Percentiles rank a stretch among this genome's conserved stretches.
Evolutionary conservation across 768 basidiomycete genomes (phyloP).

Genomic region (Phanerochaete sordida): DNA sequence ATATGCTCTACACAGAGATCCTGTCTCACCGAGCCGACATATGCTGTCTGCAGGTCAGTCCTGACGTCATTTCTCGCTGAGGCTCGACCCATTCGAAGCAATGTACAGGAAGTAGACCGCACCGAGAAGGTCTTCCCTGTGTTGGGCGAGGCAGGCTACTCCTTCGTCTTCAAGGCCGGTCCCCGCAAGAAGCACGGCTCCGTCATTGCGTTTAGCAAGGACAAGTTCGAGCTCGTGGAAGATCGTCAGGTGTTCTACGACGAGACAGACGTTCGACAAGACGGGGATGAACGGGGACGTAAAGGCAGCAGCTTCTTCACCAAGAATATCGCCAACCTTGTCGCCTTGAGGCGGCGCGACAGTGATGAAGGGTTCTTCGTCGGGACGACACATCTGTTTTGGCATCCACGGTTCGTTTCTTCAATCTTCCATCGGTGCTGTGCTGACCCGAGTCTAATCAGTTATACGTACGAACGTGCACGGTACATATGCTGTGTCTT

Average conservation of each 20-base stretch:
- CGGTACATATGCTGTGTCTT: constrained; percentile 37
- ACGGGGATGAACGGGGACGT: constrained; percentile 21
- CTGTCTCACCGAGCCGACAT: constrained; percentile 71
- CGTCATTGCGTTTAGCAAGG: constrained; percentile 68
- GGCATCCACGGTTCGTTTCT: constrained; percentile 77
- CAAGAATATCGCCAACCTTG: constrained; percentile 76
- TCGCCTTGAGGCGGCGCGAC: constrained; percentile 53
- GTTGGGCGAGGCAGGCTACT: constrained; percentile 63
- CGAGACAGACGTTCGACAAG: constrained; percentile 45
- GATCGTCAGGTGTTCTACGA: constrained; percentile 67
- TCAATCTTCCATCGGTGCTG: neutral
- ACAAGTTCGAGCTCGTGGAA: constrained; percentile 43
- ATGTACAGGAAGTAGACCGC: constrained; percentile 78
- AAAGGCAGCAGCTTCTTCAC: constrained; percentile 65
- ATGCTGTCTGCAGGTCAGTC: constrained; percentile 76
- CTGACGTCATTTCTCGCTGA: neutral
- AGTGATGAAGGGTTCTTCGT: constrained; percentile 59
- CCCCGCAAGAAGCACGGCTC: constrained; percentile 82
- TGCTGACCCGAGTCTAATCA: constrained; percentile 4
- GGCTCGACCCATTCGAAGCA: neutral
- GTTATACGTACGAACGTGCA: constrained; percentile 81
- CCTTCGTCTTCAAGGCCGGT: constrained; percentile 62
- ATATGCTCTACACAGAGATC: constrained; percentile 79
- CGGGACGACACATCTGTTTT: constrained; percentile 91
- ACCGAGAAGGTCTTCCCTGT: constrained; percentile 68